Conservation (phyloP, 1,284 basidiomycete genomes). For the Xerocomus minutiporus region DNA sequence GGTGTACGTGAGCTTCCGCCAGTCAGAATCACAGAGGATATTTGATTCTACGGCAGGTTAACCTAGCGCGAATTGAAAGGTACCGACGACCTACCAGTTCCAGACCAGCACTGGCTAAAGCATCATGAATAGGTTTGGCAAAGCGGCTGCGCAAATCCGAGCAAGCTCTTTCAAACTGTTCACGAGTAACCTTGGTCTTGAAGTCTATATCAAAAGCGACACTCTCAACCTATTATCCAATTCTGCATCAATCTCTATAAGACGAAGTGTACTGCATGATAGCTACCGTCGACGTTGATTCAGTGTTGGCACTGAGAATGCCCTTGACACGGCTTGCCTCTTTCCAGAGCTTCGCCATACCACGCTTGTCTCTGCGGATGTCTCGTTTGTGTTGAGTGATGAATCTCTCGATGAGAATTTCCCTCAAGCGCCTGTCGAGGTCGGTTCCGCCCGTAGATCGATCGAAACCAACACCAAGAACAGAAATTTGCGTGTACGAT, state of each 20-base stretch:
- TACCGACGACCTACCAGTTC: conserved; percentile 44
- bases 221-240: conserved; percentile 69
- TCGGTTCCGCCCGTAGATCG: conserved; percentile 75
- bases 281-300: conserved; percentile 67
- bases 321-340: conserved; percentile 91
- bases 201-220: conserved; percentile 90
- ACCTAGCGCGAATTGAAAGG: background rate
- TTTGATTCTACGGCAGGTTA: conserved; percentile 48
- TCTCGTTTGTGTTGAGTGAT: conserved; percentile 62
- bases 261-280: background rate
- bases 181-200: conserved; percentile 70
- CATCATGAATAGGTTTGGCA: conserved; percentile 73
- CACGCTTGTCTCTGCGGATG: conserved; percentile 71
- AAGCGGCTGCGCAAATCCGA: conserved; percentile 62
- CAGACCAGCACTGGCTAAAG: conserved; percentile 67
- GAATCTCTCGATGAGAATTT: conserved; percentile 78
- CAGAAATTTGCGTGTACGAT: conserved; percentile 68
- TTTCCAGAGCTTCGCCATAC: conserved; percentile 91
- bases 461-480: conserved; percentile 80
- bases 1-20: conserved; percentile 90
- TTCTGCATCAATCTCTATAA: conserved; percentile 3
- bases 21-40: conserved; percentile 87
- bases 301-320: conserved; percentile 89
- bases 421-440: conserved; percentile 79
- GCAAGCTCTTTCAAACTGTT: conserved; percentile 72